These are phyloP conservation scores for Naganishia vaughanmartiniae DNA, from an alignment of 768 basidiomycete species.

Conservation along the genomic window DNA sequence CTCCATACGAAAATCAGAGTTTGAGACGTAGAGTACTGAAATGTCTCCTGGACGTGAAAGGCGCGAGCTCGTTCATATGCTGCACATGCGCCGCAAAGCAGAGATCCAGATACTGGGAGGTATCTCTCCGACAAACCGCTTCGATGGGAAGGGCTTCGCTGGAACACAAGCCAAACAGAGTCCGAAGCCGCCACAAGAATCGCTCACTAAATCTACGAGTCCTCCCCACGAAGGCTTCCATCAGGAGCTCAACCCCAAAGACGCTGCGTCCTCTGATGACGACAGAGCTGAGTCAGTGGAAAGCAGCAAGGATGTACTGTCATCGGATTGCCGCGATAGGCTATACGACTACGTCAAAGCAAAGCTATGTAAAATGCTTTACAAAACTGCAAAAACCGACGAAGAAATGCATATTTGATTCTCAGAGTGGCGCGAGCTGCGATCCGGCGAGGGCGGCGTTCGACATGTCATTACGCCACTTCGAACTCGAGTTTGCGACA, in stretches of 20 bases:
- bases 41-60: constrained; percentile 53
- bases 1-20: neutral
- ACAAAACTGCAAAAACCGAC: neutral
- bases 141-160: neutral
- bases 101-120: constrained; percentile 69
- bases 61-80: constrained; percentile 74
- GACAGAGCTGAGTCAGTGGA: neutral
- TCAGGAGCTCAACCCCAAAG: neutral
- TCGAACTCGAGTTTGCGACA: neutral
- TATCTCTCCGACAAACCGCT: neutral
- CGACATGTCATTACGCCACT: neutral
- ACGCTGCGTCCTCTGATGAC: neutral
- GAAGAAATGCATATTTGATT: neutral
- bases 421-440: neutral
- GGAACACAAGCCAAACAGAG: neutral
- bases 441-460: too few species aligned
- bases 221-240: neutral
- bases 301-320: neutral
- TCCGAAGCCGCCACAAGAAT: neutral
- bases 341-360: neutral
- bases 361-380: neutral
- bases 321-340: neutral
- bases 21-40: neutral
- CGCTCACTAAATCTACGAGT: neutral
- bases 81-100: constrained; percentile 80